Base-by-base conservation (phyloP, 768 basidiomycete species). In the Peribolospora baueri region DNA sequence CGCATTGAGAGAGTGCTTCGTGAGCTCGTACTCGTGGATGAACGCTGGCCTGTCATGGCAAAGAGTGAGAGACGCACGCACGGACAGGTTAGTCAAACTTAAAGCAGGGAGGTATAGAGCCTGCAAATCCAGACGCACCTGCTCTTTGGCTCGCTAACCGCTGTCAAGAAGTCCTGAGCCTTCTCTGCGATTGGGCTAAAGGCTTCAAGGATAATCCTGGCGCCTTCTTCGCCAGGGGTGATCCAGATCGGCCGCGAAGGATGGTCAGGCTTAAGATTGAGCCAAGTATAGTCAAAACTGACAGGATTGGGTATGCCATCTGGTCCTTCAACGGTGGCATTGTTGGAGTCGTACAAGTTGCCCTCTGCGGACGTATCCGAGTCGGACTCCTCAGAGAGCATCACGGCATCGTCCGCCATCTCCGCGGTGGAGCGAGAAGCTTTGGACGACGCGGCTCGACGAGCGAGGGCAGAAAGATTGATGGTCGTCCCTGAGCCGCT, bases 21-120 rank as follows among this genome's bases (percentile, higher is more conserved):
- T 97, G 65, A 98, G 78, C 70, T 91, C 87, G 75, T 97, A 98
- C 73, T 97, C 93, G 71, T 98, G 91, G 59, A 97, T 90, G 70
- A 91, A 87, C 50, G 86, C 80, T 53, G 93, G 93, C 73, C 91
- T 91, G 60, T 39, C 25, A 25, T 25, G 25, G 25, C 25, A 25
- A 25, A 25, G 25, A 25, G 25, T 1, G 25, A 25, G 25, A 25
- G 25, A 25, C 25, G 51, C 37, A 41, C 8, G 51, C 38, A 52
- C 2, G 13, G 51, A 41, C n/a, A 7, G 39, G 10, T 10, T 8
- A 9, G 39, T 52, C 41, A 11, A 36, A 3, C 51, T 7, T 14
- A 37, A 2, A 36, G 36, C 3, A 36, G 9, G 9, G 48, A 40
- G 42, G 3, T 3, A 43, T 1, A 25, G 25, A 25, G 25, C 25